Evolutionary conservation across 2,329 filamentous ascomycete species (phyloP), one percentile per base, ranked within the genome.

Genomic region (Teratosphaeria zuluensis): DNA sequence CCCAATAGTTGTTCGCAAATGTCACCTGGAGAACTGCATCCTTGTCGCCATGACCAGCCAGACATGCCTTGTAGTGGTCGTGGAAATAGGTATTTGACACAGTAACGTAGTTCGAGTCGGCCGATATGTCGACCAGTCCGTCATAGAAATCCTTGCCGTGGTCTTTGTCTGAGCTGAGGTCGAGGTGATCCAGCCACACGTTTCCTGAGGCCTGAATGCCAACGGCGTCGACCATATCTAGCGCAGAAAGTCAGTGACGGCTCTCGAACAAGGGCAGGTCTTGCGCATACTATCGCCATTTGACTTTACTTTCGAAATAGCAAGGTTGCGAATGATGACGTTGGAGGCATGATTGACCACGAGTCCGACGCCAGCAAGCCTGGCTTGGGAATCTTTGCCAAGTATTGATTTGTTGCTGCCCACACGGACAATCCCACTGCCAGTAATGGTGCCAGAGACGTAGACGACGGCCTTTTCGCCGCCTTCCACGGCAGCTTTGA

Each of bases 71-170:
- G 75, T 77, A 85, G 78, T 85, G 81, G 72, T 82, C 80, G 70
- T 82, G 80, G 63, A 82, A 63, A 69, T 75, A 77, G 63, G 69
- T 71, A 73, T 67, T 68, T 35, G 65, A 67, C 57, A 86, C 75
- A 62, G 79, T 86, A 59, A 86, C 71, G 66, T 75, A 87, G 74
- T 88, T 84, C 9, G 80, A 76, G 53, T 76, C 86, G 72, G 87
- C 85, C 55, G 80, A 86, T 55, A 83, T 74, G 65, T 88, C 86
- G 53, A 84, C 73, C 1, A 88, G 79, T 33, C 86, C 85, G 58
- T 88, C 86, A 68, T 86, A 88, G 75, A 81, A 86, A 75, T 89
- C 84, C 75, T 88, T 88, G 76, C 79, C 83, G 68, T 82, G 76
- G 65, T 79, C 75, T 35, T 70, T 68, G 73, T 87, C 80, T 28